Evolutionary conservation across 2,329 filamentous ascomycete genomes (phyloP).

Genomic region (Aspergillus caelatus): DNA sequence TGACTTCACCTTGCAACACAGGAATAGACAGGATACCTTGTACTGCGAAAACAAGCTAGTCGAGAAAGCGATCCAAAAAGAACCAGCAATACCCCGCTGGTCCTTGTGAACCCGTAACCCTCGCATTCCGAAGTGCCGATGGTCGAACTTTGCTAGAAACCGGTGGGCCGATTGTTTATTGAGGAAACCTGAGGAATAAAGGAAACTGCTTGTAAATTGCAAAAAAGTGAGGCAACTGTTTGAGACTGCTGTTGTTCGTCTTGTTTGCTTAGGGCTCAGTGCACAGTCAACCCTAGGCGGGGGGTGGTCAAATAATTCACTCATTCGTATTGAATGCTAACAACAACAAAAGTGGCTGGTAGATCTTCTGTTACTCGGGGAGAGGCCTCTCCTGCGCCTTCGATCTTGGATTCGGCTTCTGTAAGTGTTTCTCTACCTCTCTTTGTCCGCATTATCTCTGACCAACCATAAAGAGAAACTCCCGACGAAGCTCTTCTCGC

Average conservation of each 20-base stretch:
- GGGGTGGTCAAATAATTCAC: background rate
- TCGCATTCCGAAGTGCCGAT: background rate
- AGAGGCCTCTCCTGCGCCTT: slow-evolving; percentile 19
- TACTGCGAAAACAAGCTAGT: too few species aligned
- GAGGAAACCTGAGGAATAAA: background rate
- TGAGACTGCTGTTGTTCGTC: background rate
- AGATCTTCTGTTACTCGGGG: slow-evolving; percentile 23
- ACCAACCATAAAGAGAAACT: slow-evolving; percentile 9
- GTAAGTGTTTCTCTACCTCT: slow-evolving; percentile 14
- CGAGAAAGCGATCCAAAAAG: slow-evolving; percentile 1
- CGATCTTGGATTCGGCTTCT: slow-evolving; percentile 18
- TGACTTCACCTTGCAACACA: background rate
- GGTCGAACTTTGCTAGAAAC: background rate
- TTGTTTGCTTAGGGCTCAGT: slow-evolving; percentile 12
- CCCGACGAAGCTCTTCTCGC: slow-evolving; percentile 24
- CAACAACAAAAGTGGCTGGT: slow-evolving; percentile 21
- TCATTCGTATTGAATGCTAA: slow-evolving; percentile 10
- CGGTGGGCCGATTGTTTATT: background rate
- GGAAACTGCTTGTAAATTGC: too few species aligned
- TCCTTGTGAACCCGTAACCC: background rate
- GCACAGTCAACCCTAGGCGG: slow-evolving; percentile 1
- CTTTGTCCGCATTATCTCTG: slow-evolving; percentile 3
- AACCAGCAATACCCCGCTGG: background rate
- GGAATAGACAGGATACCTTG: background rate
- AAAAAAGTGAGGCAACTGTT: slow-evolving; percentile 7